Percentiles rank a stretch among this genome's conserved stretches.
Evolutionary conservation across 1,139 yeast genomes (phyloP).

Genomic region (Wickerhamomyces sp.): DNA sequence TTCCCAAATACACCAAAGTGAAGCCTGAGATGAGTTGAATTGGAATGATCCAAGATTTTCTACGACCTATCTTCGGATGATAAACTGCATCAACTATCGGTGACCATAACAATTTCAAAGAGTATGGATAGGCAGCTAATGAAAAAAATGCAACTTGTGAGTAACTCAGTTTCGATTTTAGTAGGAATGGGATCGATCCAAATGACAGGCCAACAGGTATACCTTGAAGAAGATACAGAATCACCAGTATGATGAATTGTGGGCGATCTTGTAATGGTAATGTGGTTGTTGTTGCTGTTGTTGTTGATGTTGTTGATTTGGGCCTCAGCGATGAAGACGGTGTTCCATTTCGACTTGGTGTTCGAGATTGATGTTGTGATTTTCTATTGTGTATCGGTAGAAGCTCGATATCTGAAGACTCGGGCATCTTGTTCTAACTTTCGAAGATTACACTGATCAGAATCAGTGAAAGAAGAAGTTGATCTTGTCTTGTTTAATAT

Average conservation of each 20-base stretch:
- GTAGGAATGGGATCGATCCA: constrained; percentile 90
- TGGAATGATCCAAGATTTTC: constrained; percentile 94
- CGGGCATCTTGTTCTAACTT: constrained; percentile 12
- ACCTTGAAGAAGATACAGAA: constrained; percentile 83
- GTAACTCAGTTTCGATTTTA: constrained; percentile 69
- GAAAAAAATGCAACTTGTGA: constrained; percentile 90
- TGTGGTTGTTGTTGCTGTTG: constrained; percentile 6
- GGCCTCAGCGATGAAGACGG: too few relatives aligned
- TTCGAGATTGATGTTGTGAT: constrained; percentile 7
- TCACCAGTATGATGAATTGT: constrained; percentile 66
- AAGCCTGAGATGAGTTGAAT: constrained; percentile 74
- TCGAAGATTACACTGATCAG: too few relatives aligned
- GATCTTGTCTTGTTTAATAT: too few relatives aligned
- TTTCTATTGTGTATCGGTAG: constrained; percentile 20
- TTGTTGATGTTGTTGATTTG: neutral
- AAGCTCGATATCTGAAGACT: constrained; percentile 15
- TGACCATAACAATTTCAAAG: constrained; percentile 88
- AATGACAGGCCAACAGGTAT: constrained; percentile 94
- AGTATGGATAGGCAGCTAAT: constrained; percentile 91
- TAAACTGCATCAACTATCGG: constrained; percentile 92
- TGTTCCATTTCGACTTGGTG: constrained; percentile 3
- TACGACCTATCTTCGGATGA: constrained; percentile 61
- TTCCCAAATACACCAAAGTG: constrained; percentile 61
- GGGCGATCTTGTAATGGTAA: constrained; percentile 46
- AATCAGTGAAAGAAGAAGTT: too few relatives aligned